These are phyloP conservation scores for Ciborinia camelliae DNA, from an alignment of 2,329 filamentous ascomycete genomes.

Conservation along the genomic window DNA sequence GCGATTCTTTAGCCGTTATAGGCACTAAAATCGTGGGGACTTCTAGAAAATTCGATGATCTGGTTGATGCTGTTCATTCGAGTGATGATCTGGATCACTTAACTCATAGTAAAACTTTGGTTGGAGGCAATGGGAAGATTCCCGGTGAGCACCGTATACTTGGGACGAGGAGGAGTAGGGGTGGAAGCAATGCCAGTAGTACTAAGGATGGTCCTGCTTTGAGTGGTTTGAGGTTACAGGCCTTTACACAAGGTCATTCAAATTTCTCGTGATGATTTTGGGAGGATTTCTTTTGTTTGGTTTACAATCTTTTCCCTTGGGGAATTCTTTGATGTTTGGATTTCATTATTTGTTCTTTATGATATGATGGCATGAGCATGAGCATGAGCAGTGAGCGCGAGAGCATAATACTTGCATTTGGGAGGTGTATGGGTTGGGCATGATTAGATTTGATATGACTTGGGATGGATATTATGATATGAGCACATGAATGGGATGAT, in stretches of 20 bases:
- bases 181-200: constrained; percentile 24
- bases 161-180: constrained; percentile 21
- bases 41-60: constrained; percentile 28
- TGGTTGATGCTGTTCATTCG: constrained; percentile 25
- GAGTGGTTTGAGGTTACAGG: constrained; percentile 9
- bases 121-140: constrained; percentile 17
- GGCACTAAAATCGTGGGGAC: constrained; percentile 27
- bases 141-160: constrained; percentile 18
- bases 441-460: constrained; percentile 4
- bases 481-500: constrained; percentile 8
- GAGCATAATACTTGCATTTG: constrained; percentile 9
- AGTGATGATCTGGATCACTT: constrained; percentile 17
- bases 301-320: not conserved
- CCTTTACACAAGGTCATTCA: constrained; percentile 11
- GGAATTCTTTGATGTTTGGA: not conserved
- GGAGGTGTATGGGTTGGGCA: constrained; percentile 11
- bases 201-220: constrained; percentile 20
- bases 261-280: constrained; percentile 4
- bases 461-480: constrained; percentile 13
- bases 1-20: constrained; percentile 27
- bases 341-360: not conserved
- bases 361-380: constrained; percentile 9
- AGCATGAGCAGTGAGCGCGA: constrained; percentile 6
- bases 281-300: not conserved
- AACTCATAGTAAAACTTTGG: constrained; percentile 12